These are phyloP conservation scores for Yarrowia sp. DNA, from an alignment of 805 yeast species.

Conservation along the genomic window DNA sequence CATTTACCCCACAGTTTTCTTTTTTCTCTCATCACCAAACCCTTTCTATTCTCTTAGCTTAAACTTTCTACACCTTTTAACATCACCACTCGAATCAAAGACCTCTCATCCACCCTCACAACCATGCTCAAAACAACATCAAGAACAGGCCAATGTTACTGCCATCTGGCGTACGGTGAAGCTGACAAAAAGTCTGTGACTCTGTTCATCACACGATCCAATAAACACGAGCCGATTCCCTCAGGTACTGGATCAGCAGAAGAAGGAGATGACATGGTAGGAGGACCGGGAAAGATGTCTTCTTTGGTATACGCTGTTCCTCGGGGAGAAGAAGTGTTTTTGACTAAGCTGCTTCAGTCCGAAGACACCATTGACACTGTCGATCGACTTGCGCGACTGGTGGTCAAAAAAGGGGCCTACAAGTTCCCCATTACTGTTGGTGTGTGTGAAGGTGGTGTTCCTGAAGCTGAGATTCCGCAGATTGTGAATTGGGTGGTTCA, in stretches of 20 bases:
- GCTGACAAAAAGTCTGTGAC: conserved; percentile 12
- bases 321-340: background rate
- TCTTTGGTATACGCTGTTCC: conserved; percentile 1
- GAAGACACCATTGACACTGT: conserved; percentile 11
- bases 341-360: conserved; percentile 3
- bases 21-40: too few species aligned
- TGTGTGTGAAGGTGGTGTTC: conserved; percentile 15
- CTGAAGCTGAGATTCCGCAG: conserved; percentile 8
- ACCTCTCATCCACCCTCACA: background rate
- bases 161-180: conserved; percentile 14
- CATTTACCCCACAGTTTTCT: too few species aligned
- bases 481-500: conserved; percentile 6
- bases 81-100: too few species aligned
- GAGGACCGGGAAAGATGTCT: conserved; percentile 12
- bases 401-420: background rate
- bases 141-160: conserved; percentile 7
- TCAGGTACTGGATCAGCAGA: background rate
- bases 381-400: background rate
- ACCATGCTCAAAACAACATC: conserved; percentile 7
- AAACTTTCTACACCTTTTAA: too few species aligned
- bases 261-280: background rate
- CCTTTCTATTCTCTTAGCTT: too few species aligned
- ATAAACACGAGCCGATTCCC: conserved; percentile 16
- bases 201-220: conserved; percentile 20
- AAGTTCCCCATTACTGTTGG: conserved; percentile 12